phyloP scores from a whole-genome alignment of 177 flowering plant genomes.

The Vitis hybrid region DNA sequence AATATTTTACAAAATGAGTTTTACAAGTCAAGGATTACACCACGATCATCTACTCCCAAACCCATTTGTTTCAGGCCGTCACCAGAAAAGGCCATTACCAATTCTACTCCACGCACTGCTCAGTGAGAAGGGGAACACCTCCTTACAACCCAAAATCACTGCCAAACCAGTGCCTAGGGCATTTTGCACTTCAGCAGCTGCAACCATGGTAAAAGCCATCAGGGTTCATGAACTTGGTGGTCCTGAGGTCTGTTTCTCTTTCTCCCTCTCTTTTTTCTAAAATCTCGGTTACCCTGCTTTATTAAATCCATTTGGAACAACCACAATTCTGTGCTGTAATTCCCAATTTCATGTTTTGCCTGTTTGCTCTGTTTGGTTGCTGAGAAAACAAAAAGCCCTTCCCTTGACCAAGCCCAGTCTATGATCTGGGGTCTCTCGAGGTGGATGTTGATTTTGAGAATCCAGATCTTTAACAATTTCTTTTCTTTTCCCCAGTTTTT shows the following conservation, averaged over 20 bases:
- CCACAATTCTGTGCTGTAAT: background rate
- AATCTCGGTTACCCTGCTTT: background rate
- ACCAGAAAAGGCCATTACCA: background rate
- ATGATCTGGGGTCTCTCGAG: too few relatives aligned
- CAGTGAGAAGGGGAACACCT: background rate
- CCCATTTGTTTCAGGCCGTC: background rate
- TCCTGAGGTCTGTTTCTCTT: slow-evolving; percentile 56
- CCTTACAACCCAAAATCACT: background rate
- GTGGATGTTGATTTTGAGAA: too few relatives aligned
- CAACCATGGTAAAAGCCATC: slow-evolving; percentile 77
- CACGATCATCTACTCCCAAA: too few relatives aligned
- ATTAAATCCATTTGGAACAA: background rate
- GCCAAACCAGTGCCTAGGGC: background rate
- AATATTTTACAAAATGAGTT: too few relatives aligned
- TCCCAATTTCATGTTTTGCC: background rate
- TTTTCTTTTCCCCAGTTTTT: too few relatives aligned
- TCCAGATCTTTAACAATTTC: too few relatives aligned
- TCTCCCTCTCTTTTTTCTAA: slow-evolving; percentile 5
- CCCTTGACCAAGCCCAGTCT: too few relatives aligned
- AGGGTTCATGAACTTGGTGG: slow-evolving; percentile 79
- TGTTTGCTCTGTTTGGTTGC: too few relatives aligned
- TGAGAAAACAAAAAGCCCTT: too few relatives aligned
- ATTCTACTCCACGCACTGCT: background rate
- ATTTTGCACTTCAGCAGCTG: slow-evolving; percentile 7
- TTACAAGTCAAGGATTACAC: too few relatives aligned